Evolutionary conservation across 1,284 basidiomycete species (phyloP).

Genomic region (Marasmius sp.): DNA sequence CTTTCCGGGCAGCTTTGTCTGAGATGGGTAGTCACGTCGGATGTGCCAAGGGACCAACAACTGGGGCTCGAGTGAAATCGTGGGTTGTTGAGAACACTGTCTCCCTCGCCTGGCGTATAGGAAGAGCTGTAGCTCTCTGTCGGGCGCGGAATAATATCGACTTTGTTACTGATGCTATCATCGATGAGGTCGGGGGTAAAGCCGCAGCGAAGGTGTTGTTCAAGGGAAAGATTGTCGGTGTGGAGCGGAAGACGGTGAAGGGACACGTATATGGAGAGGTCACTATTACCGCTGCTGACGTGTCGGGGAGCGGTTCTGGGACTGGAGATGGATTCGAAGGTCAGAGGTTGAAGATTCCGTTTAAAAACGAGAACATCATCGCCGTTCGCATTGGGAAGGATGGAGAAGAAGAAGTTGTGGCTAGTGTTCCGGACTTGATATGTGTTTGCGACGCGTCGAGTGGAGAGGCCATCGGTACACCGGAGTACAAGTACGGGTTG

Average conservation of each 20-base stretch:
- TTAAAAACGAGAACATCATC: slow-evolving; percentile 50
- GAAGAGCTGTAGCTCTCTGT: slow-evolving; percentile 45
- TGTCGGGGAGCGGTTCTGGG: slow-evolving; percentile 18
- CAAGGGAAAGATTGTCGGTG: slow-evolving; percentile 54
- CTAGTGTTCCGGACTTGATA: slow-evolving; percentile 60
- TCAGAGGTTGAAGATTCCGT: slow-evolving; percentile 38
- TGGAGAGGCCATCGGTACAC: slow-evolving; percentile 52
- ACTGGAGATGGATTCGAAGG: slow-evolving; percentile 21
- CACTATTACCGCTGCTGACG: slow-evolving; percentile 36
- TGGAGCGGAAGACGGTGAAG: slow-evolving; percentile 43
- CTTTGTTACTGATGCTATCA: slow-evolving; percentile 46
- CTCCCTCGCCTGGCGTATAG: slow-evolving; percentile 59
- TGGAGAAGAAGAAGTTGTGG: slow-evolving; percentile 32
- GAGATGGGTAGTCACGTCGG: slow-evolving; percentile 39
- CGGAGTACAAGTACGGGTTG: slow-evolving; percentile 51
- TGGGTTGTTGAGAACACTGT: slow-evolving; percentile 47
- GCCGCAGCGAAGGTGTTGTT: slow-evolving; percentile 45
- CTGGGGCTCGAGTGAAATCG: slow-evolving; percentile 18
- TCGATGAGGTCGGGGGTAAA: slow-evolving; percentile 45
- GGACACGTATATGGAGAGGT: slow-evolving; percentile 54
- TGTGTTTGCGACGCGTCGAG: slow-evolving; percentile 56
- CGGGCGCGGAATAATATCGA: slow-evolving; percentile 42
- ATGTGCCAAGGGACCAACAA: slow-evolving; percentile 21
- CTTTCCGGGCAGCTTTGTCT: slow-evolving; percentile 34
- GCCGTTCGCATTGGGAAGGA: slow-evolving; percentile 33